phyloP scores from a whole-genome alignment of 129 eudicot genomes.

The sunflower (Helianthus annuus) region DNA sequence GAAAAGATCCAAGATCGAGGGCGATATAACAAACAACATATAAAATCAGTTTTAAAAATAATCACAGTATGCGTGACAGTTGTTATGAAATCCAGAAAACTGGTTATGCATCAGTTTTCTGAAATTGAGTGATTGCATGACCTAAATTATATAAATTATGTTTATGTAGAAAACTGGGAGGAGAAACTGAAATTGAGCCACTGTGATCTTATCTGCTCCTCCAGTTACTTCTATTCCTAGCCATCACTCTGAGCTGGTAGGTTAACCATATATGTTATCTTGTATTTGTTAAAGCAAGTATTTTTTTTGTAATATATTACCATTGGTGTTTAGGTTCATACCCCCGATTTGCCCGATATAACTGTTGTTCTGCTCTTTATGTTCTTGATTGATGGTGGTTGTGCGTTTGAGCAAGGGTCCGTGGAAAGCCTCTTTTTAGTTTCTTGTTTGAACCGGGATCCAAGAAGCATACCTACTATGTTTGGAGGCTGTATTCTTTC shows the following conservation, averaged over 20 bases:
- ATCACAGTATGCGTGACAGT: too few relatives aligned
- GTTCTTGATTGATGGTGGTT: slow-evolving; percentile 99
- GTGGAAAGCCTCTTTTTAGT: slow-evolving; percentile 86
- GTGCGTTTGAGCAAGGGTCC: slow-evolving; percentile 99
- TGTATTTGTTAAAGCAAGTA: neutral
- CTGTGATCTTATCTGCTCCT: slow-evolving; percentile 93
- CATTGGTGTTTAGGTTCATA: slow-evolving; percentile 70
- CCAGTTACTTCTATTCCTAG: slow-evolving; percentile 83
- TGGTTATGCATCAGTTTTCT: too few relatives aligned
- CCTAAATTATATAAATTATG: too few relatives aligned
- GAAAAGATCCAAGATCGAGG: too few relatives aligned
- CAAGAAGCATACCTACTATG: slow-evolving; percentile 93
- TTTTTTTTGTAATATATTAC: slow-evolving; percentile 10
- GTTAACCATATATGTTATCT: slow-evolving; percentile 21
- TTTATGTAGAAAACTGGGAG: too few relatives aligned
- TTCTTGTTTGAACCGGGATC: slow-evolving; percentile 94
- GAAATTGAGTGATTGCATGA: too few relatives aligned
- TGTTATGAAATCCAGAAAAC: too few relatives aligned
- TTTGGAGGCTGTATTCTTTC: slow-evolving; percentile 96
- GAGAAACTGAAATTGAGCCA: slow-evolving; percentile 22
- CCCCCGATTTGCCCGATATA: slow-evolving; percentile 96
- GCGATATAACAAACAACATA: too few relatives aligned
- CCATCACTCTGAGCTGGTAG: slow-evolving; percentile 91
- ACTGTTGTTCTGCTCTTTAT: slow-evolving; percentile 68
- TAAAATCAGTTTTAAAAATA: too few relatives aligned